Conservation (phyloP, 2,329 filamentous ascomycete genomes). For the Paracamarosporium sp. region DNA sequence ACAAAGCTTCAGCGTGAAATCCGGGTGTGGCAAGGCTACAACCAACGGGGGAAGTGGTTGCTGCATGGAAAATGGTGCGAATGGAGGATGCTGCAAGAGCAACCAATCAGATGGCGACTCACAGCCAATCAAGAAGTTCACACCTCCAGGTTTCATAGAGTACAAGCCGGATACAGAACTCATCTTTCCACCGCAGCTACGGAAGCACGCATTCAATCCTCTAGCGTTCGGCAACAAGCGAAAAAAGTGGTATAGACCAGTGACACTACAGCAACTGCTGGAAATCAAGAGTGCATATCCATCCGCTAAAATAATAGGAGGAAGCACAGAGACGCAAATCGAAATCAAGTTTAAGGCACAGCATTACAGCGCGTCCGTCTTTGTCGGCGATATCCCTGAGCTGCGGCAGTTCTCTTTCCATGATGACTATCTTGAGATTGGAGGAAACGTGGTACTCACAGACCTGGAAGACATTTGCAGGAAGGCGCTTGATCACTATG, state of each 20-base stretch:
- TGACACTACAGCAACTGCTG: constrained; percentile 83
- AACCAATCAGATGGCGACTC: constrained; percentile 46
- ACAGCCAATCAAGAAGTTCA: constrained; percentile 68
- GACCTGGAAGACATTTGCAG: constrained; percentile 87
- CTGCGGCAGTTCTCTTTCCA: constrained; percentile 81
- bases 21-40: constrained; percentile 61
- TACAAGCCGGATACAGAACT: constrained; percentile 94
- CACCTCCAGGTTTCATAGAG: constrained; percentile 88
- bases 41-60: constrained; percentile 70
- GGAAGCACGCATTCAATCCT: constrained; percentile 81
- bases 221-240: constrained; percentile 92
- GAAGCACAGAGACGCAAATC: constrained; percentile 96
- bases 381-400: constrained; percentile 91
- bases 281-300: constrained; percentile 90
- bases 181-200: constrained; percentile 88
- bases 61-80: constrained; percentile 66
- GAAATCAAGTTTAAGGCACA: constrained; percentile 98
- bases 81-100: constrained; percentile 50
- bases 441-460: constrained; percentile 90
- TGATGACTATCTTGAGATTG: constrained; percentile 85
- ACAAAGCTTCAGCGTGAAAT: constrained; percentile 77
- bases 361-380: constrained; percentile 88
- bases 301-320: constrained; percentile 90
- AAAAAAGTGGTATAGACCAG: constrained; percentile 92
- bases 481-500: constrained; percentile 81